Evolutionary conservation across 2,329 filamentous ascomycete genomes (phyloP).

Genomic region (Thielaviopsis punctulata): DNA sequence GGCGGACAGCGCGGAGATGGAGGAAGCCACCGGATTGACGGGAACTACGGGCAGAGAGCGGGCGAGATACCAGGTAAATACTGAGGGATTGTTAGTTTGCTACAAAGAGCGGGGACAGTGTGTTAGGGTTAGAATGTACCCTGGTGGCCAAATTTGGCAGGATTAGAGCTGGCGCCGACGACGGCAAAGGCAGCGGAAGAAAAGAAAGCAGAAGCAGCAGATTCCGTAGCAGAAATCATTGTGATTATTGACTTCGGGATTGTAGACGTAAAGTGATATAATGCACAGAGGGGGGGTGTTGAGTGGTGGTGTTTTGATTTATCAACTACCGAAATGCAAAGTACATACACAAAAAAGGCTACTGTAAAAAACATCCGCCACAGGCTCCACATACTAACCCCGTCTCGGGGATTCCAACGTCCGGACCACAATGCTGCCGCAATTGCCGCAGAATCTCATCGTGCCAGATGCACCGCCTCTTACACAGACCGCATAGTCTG

Average conservation of each 20-base stretch:
- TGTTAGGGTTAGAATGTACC: slow-evolving; percentile 30
- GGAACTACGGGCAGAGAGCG: slow-evolving; percentile 64
- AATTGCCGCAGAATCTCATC: slow-evolving; percentile 2
- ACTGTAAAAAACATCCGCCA: slow-evolving; percentile 7
- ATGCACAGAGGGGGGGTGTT: not conserved
- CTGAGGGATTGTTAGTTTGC: slow-evolving; percentile 25
- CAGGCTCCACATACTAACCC: slow-evolving; percentile 7
- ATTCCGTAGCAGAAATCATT: slow-evolving; percentile 29
- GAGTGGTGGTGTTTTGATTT: not conserved
- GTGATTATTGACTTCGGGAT: not conserved
- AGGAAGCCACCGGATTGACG: slow-evolving; percentile 56
- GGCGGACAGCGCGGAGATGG: slow-evolving; percentile 37
- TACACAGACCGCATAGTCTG: slow-evolving; percentile 37
- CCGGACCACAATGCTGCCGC: not conserved
- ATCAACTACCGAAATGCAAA: too few relatives aligned
- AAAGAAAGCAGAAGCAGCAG: slow-evolving; percentile 66
- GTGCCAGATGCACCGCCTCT: slow-evolving; percentile 13
- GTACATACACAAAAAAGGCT: not conserved
- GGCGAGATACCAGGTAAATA: slow-evolving; percentile 75
- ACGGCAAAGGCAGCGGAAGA: slow-evolving; percentile 66
- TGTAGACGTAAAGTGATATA: not conserved
- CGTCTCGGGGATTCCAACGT: not conserved
- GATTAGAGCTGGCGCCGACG: slow-evolving; percentile 73
- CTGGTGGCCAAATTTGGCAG: slow-evolving; percentile 76
- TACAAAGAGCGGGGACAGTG: not conserved